Evolutionary conservation across 1,139 yeast species (phyloP).

Genomic region (Pichiaceae sp.): DNA sequence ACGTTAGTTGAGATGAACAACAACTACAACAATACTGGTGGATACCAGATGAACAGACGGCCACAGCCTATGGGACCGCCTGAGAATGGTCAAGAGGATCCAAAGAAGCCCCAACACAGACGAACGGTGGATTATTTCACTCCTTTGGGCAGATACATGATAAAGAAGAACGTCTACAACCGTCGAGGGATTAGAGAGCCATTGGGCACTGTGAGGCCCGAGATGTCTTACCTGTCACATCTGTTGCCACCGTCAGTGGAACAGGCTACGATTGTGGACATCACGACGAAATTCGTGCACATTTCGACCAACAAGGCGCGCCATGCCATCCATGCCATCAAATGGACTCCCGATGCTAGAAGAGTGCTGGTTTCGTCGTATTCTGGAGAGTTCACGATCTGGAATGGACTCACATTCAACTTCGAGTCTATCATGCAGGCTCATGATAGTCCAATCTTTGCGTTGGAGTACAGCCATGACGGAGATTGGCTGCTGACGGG

Average conservation of each 20-base stretch:
- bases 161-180: slow-evolving; percentile 48
- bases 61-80: too few relatives aligned
- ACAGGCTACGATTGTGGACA: slow-evolving; percentile 44
- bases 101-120: slow-evolving; percentile 34
- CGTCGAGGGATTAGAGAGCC: slow-evolving; percentile 28
- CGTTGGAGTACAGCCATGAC: slow-evolving; percentile 75
- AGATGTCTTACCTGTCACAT: slow-evolving; percentile 64
- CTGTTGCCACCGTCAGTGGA: slow-evolving; percentile 67
- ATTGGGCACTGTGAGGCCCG: slow-evolving; percentile 64
- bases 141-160: slow-evolving; percentile 65
- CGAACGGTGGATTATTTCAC: slow-evolving; percentile 88
- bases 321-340: slow-evolving; percentile 83
- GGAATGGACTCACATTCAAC: slow-evolving; percentile 95
- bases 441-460: slow-evolving; percentile 82
- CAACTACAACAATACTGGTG: background rate
- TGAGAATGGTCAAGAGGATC: too few relatives aligned
- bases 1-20: background rate
- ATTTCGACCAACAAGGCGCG: slow-evolving; percentile 84
- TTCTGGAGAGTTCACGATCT: slow-evolving; percentile 91
- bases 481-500: slow-evolving; percentile 95
- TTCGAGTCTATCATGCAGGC: slow-evolving; percentile 98
- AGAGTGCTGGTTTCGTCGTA: slow-evolving; percentile 83
- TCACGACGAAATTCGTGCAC: slow-evolving; percentile 81
- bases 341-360: slow-evolving; percentile 97
- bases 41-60: background rate